Conservation (phyloP, 306 rosid species). For the Abrus pulchellus region DNA sequence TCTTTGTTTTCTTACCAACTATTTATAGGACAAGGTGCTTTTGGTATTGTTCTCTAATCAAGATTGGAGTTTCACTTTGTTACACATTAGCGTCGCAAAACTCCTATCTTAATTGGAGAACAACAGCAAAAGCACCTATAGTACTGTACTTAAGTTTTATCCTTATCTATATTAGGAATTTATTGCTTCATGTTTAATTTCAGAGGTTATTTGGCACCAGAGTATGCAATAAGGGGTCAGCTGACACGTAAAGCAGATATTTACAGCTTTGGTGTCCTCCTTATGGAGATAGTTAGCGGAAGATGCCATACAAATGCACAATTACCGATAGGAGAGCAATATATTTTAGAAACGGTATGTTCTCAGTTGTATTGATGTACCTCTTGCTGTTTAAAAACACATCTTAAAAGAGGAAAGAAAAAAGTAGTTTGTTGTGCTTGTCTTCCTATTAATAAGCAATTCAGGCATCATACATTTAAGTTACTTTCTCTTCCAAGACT, state of each 20-base stretch:
- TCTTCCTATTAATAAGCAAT: conserved; percentile 24
- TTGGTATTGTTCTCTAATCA: too few species aligned
- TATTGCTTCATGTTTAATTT: conserved; percentile 45
- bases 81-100: too few species aligned
- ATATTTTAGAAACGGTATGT: conserved; percentile 76
- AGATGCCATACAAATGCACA: conserved; percentile 77
- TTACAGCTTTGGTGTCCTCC: conserved; percentile 93
- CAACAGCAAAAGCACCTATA: too few species aligned
- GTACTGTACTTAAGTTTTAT: too few species aligned
- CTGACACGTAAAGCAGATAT: conserved; percentile 91
- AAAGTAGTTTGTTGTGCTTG: conserved; percentile 4
- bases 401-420: conserved; percentile 7
- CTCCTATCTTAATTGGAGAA: too few species aligned
- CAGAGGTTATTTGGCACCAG: conserved; percentile 98
- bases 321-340: conserved; percentile 77
- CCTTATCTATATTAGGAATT: conserved; percentile 15
- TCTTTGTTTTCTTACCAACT: conserved; percentile 18
- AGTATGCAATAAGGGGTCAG: conserved; percentile 91
- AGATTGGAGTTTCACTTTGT: too few species aligned
- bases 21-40: not conserved
- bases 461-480: not conserved
- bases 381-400: conserved; percentile 1
- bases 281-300: conserved; percentile 89
- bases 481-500: not conserved
- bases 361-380: conserved; percentile 15